Percentiles rank a stretch among this genome's conserved stretches.
Evolutionary conservation across 768 basidiomycete genomes (phyloP).

Genomic region (Melanogaster broomeanus): DNA sequence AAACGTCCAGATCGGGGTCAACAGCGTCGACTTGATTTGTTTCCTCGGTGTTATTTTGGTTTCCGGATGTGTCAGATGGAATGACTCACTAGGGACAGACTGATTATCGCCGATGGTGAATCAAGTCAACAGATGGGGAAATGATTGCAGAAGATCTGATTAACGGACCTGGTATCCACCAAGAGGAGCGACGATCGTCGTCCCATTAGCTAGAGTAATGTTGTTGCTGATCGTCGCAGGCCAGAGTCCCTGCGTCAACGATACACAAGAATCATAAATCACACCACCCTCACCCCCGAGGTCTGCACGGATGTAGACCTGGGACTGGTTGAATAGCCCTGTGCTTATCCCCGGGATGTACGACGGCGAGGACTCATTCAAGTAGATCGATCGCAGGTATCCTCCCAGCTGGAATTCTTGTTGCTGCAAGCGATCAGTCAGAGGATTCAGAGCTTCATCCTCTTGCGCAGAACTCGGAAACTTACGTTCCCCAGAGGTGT

Average conservation of each 20-base stretch:
- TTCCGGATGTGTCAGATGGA: background rate
- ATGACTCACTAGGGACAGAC: slow-evolving; percentile 44
- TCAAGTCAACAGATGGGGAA: slow-evolving; percentile 16
- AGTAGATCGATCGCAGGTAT: slow-evolving; percentile 52
- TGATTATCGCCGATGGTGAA: slow-evolving; percentile 6
- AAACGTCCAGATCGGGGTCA: slow-evolving; percentile 59
- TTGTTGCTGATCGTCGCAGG: slow-evolving; percentile 49
- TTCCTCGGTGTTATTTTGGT: background rate
- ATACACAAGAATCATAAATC: slow-evolving; percentile 65
- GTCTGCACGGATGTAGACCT: slow-evolving; percentile 60
- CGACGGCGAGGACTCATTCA: slow-evolving; percentile 52
- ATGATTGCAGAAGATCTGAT: background rate
- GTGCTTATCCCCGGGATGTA: slow-evolving; percentile 46
- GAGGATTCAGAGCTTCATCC: background rate
- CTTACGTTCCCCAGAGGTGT: slow-evolving; percentile 69
- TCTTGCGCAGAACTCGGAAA: background rate
- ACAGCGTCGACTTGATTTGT: slow-evolving; percentile 56
- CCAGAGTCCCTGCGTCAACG: slow-evolving; percentile 70
- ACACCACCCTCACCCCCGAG: slow-evolving; percentile 68
- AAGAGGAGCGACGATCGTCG: slow-evolving; percentile 57
- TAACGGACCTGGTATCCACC: slow-evolving; percentile 60
- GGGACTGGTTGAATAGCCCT: slow-evolving; percentile 36
- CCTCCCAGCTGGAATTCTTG: slow-evolving; percentile 61
- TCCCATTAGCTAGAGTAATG: slow-evolving; percentile 66
- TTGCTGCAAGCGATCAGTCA: slow-evolving; percentile 34